These are phyloP conservation scores for Ceratobasidium papillatum DNA, from an alignment of 1,284 basidiomycete genomes.

Conservation along the genomic window DNA sequence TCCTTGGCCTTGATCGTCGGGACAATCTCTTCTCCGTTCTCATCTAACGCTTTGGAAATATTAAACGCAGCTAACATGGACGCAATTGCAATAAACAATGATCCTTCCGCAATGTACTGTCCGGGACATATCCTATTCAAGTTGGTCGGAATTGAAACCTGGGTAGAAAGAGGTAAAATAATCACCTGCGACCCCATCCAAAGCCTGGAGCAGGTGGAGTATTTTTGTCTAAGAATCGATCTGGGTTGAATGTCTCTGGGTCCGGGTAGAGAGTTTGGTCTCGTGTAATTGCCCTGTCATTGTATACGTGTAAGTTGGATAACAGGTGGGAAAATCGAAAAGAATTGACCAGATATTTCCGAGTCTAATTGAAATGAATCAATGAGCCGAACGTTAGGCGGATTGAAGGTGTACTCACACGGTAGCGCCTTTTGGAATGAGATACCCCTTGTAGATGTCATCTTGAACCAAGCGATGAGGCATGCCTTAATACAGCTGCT, in stretches of 20 bases:
- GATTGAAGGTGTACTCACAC: constrained; percentile 1
- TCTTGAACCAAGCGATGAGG: constrained; percentile 37
- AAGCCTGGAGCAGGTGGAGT: constrained; percentile 17
- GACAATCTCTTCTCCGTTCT: constrained; percentile 18
- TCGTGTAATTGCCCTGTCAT: constrained; percentile 26
- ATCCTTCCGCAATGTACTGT: constrained; percentile 21
- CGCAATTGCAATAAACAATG: constrained; percentile 22
- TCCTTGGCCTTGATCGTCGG: constrained; percentile 28
- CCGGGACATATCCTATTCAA: constrained; percentile 12
- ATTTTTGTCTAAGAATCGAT: constrained; percentile 14
- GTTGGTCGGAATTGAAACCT: too few species aligned
- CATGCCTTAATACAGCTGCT: constrained; percentile 12
- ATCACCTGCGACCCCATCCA: constrained; percentile 29
- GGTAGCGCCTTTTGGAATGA: constrained; percentile 40
- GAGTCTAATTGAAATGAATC: not conserved
- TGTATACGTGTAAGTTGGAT: not conserved
- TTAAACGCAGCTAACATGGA: constrained; percentile 15
- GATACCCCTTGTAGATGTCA: constrained; percentile 29
- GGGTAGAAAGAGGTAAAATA: not conserved
- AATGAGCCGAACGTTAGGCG: not conserved
- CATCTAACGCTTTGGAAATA: constrained; percentile 20
- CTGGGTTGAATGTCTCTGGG: constrained; percentile 41
- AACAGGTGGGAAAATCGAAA: not conserved
- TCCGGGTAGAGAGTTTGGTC: constrained; percentile 39
- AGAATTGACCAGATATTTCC: constrained; percentile 40